A percentile compares a stretch with the other conserved stretches of the same genome.
Conservation (phyloP, 2,329 filamentous ascomycete genomes). For the Zarea fungicola region DNA sequence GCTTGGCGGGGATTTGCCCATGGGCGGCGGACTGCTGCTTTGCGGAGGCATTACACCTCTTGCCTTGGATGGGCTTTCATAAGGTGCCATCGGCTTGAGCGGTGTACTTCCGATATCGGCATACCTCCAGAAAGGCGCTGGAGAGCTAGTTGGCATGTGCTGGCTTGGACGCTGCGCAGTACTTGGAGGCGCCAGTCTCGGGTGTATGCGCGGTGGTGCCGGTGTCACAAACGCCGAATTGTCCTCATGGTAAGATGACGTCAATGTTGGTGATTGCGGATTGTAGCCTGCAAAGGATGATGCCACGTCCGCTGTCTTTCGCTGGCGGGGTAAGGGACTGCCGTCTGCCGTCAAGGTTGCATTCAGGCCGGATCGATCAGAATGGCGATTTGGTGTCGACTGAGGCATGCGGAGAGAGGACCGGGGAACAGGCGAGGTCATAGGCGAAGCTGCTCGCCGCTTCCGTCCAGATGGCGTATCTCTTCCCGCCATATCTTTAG, state of each 20-base stretch:
- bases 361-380: slow-evolving; percentile 33
- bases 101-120: slow-evolving; percentile 72
- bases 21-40: slow-evolving; percentile 54
- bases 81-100: slow-evolving; percentile 43
- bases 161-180: slow-evolving; percentile 77
- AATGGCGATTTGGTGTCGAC: slow-evolving; percentile 53
- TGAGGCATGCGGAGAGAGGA: slow-evolving; percentile 46
- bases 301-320: slow-evolving; percentile 40
- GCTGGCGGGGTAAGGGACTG: slow-evolving; percentile 56
- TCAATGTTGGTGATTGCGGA: slow-evolving; percentile 55
- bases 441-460: slow-evolving; percentile 49
- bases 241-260: slow-evolving; percentile 59
- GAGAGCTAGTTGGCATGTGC: slow-evolving; percentile 80
- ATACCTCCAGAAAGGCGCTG: slow-evolving; percentile 86
- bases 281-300: slow-evolving; percentile 45
- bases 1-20: slow-evolving; percentile 46
- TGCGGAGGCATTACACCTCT: slow-evolving; percentile 37
- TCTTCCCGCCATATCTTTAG: slow-evolving; percentile 48
- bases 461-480: slow-evolving; percentile 51
- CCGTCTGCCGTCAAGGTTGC: slow-evolving; percentile 47
- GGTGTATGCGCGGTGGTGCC: slow-evolving; percentile 66
- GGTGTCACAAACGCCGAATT: slow-evolving; percentile 62
- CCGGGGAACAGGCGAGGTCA: slow-evolving; percentile 50
- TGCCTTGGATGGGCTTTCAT: slow-evolving; percentile 56
- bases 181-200: slow-evolving; percentile 71